Conservation (phyloP, 2,329 filamentous ascomycete genomes). For the Metarhizium humberi region DNA sequence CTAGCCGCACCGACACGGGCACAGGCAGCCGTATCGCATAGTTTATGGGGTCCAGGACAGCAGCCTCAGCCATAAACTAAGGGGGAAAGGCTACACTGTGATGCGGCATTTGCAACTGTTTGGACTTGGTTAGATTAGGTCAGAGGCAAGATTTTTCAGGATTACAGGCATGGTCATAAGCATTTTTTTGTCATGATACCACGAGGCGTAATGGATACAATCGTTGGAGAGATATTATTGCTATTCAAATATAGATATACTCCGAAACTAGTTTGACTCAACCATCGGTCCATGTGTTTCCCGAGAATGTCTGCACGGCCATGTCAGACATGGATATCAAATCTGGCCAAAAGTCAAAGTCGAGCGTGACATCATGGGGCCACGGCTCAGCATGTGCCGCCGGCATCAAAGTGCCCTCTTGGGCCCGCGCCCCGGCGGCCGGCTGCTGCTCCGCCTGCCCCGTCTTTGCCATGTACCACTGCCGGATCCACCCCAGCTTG, state of each 20-base stretch:
- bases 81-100: too few relatives aligned
- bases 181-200: neutral
- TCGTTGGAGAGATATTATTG: neutral
- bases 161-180: neutral
- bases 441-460: slow-evolving; percentile 10
- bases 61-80: neutral
- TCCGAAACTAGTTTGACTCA: neutral
- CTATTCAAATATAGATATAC: neutral
- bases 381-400: slow-evolving; percentile 6
- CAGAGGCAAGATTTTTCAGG: neutral
- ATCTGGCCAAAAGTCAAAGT: slow-evolving; percentile 20
- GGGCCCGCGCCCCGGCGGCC: slow-evolving; percentile 3
- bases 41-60: slow-evolving; percentile 8
- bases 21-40: slow-evolving; percentile 7
- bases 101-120: neutral
- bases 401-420: neutral
- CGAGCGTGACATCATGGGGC: slow-evolving; percentile 14
- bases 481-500: slow-evolving; percentile 29
- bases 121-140: neutral
- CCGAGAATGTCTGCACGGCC: neutral
- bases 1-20: slow-evolving; percentile 1
- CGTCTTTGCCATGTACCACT: slow-evolving; percentile 25
- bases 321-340: slow-evolving; percentile 14
- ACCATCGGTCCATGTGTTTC: neutral
- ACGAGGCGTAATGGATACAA: neutral